Base-by-base conservation (phyloP, 2,329 filamentous ascomycete species). In the Dactylellina cionopaga region DNA sequence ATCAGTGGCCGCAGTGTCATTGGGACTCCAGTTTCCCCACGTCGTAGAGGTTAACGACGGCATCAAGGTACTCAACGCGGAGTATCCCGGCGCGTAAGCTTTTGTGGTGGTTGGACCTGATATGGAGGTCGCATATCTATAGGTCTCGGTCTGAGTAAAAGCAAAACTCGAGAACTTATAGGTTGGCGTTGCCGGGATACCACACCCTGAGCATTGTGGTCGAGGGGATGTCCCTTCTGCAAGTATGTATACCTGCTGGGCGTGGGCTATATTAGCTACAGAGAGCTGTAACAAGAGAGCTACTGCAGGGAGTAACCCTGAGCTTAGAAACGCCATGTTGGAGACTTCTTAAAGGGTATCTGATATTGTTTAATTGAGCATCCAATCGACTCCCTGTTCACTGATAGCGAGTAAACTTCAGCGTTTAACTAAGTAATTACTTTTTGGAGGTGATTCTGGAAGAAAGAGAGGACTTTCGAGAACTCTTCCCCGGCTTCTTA, bases 1-100 rank as follows among this genome's bases (percentile, higher is more conserved):
- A 37, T 64, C 60, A 11, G 60, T 64, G 10, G 60, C 60, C 1
- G 37, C 51, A 2, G 60, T 54, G 19, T 64, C 60, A 35, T 62
- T 62, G 2, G 56, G 56, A 24, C 17, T 55, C 51, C 51, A 54
- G 39, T 52, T 46, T 1, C 51, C 51, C 60, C 60, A 64, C 2
- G 47, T 64, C 1, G 60, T 64, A 33, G 25, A 35, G 6, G 60
- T 54, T 24, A 54, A 11, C n/a, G 60, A 54, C 24, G 60, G 47
- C n/a, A 64, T 13, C 22, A 64, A 19, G 7, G 15, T 54, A 5
- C 35, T 54, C 29, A 64, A 13, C 5, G 19, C 46, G 22, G 60
- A 44, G 37, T 55, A 64, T 0, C 47, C 47, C 10, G 29, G 15
- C 3, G 60, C 60, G 22, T 64, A 64, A 2, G 60, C 35, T 35